Evolutionary conservation across 2,329 filamentous ascomycete species (phyloP).

Genomic region (Trichoderma atrobrunneum): DNA sequence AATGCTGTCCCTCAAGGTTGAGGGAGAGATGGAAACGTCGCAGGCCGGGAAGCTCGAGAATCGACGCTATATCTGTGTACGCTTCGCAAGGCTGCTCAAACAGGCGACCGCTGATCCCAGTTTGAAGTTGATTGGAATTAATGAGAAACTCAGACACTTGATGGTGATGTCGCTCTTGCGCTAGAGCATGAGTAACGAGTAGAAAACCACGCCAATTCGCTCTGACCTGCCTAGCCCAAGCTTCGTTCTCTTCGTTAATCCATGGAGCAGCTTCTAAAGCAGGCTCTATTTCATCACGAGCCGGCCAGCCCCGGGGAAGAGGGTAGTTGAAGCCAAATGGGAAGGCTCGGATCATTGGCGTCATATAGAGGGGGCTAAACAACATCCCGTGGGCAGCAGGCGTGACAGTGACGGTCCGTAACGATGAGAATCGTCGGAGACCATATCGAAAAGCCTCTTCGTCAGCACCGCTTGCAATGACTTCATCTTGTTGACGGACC

Average conservation of each 20-base stretch:
- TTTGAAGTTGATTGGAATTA: neutral
- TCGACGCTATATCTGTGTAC: neutral
- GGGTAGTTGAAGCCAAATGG: neutral
- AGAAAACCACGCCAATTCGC: neutral
- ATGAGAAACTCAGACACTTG: constrained; percentile 14
- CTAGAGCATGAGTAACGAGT: neutral
- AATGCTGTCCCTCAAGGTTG: neutral
- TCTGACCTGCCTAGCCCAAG: neutral
- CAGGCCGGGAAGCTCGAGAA: neutral
- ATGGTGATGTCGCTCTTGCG: neutral
- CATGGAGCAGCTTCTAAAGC: neutral
- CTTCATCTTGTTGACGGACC: constrained; percentile 31
- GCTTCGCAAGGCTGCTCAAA: neutral
- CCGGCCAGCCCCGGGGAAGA: constrained; percentile 25
- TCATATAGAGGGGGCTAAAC: neutral
- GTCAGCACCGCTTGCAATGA: constrained; percentile 24
- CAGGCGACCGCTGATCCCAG: constrained; percentile 19
- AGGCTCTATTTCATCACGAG: constrained; percentile 16
- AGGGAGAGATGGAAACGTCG: neutral
- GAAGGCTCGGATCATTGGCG: neutral
- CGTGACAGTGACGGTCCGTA: constrained; percentile 39
- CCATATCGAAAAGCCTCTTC: neutral
- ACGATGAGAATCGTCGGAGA: constrained; percentile 29
- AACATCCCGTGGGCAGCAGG: constrained; percentile 23
- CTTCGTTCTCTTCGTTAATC: neutral